Evolutionary conservation across 345 rosid genomes (phyloP).

Genomic region (Abelmoschus esculentus): DNA sequence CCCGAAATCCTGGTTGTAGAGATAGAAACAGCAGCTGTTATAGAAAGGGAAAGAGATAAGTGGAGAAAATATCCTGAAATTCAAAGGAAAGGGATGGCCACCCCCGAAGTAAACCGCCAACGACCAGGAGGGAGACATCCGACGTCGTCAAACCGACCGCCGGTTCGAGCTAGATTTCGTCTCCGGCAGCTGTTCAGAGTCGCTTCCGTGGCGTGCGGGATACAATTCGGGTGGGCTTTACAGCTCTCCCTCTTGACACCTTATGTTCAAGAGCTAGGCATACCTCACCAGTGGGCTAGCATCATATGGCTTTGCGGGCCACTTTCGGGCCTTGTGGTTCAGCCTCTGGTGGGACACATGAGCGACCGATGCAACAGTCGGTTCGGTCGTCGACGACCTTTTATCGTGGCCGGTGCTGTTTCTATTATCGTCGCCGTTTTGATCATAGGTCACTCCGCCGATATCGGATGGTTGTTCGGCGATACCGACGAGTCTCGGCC

Average conservation of each 20-base stretch:
- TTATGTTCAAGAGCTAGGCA: conserved; percentile 94
- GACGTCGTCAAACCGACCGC: conserved; percentile 18
- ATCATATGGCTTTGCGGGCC: conserved; percentile 97
- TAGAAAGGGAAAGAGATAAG: not conserved
- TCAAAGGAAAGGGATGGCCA: conserved; percentile 13
- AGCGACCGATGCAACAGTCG: conserved; percentile 82
- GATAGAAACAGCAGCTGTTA: not conserved
- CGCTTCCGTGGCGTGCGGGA: conserved; percentile 86
- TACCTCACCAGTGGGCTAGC: conserved; percentile 96
- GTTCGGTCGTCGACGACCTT: conserved; percentile 91
- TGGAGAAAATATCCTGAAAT: not conserved
- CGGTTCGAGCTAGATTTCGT: conserved; percentile 33
- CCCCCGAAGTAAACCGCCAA: conserved; percentile 27
- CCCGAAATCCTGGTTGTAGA: not conserved
- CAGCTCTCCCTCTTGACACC: conserved; percentile 94
- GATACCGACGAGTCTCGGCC: conserved; percentile 46
- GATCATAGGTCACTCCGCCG: conserved; percentile 76
- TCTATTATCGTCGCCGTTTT: conserved; percentile 55
- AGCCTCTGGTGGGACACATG: conserved; percentile 84
- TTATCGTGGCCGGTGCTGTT: conserved; percentile 53
- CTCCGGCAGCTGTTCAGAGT: conserved; percentile 70
- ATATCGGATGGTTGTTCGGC: conserved; percentile 80
- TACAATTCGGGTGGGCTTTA: conserved; percentile 96
- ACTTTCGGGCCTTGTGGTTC: conserved; percentile 84
- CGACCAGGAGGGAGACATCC: conserved; percentile 20